phyloP scores from a whole-genome alignment of 352 stramenopile genomes.

The Phytopythium cucurbitacearum region DNA sequence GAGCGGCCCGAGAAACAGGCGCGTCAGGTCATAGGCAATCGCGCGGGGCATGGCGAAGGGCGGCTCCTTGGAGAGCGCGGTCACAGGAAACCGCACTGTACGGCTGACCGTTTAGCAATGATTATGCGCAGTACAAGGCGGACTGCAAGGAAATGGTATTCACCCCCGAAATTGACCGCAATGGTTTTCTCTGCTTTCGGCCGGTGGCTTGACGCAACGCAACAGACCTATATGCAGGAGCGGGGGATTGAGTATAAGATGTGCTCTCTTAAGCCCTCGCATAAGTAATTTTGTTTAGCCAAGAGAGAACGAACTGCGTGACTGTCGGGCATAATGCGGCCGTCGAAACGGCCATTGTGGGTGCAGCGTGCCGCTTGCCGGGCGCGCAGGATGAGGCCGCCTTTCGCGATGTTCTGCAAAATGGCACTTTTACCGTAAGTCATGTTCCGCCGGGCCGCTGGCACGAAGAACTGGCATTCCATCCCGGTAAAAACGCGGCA shows the following conservation, averaged over 20 bases:
- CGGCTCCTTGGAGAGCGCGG: slow-evolving; percentile 4
- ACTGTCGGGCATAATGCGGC: slow-evolving; percentile 5
- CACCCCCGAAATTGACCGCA: slow-evolving; percentile 5
- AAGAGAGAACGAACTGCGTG: slow-evolving; percentile 5
- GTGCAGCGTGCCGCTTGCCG: slow-evolving; percentile 4
- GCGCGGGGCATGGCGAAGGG: slow-evolving; percentile 4
- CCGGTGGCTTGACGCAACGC: slow-evolving; percentile 4
- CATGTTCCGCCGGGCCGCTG: slow-evolving; percentile 4
- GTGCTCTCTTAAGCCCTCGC: slow-evolving; percentile 5
- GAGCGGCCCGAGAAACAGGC: slow-evolving; percentile 4
- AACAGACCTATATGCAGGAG: slow-evolving; percentile 6
- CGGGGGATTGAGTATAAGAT: slow-evolving; percentile 6
- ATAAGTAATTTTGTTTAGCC: slow-evolving; percentile 7
- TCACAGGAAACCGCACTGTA: slow-evolving; percentile 5
- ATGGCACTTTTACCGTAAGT: slow-evolving; percentile 6
- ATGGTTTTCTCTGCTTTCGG: slow-evolving; percentile 6
- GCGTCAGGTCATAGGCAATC: slow-evolving; percentile 5
- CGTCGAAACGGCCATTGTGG: slow-evolving; percentile 5
- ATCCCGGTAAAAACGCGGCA: slow-evolving; percentile 5
- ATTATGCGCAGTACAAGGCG: slow-evolving; percentile 5
- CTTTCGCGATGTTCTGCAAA: slow-evolving; percentile 6
- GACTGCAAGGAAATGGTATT: slow-evolving; percentile 6
- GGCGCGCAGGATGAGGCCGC: slow-evolving; percentile 4
- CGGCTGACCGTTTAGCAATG: slow-evolving; percentile 5
- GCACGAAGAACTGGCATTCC: slow-evolving; percentile 5